These are phyloP conservation scores for Plasmodium cynomolgi DNA, from an alignment of 169 alveolate genomes.

Conservation along the genomic window DNA sequence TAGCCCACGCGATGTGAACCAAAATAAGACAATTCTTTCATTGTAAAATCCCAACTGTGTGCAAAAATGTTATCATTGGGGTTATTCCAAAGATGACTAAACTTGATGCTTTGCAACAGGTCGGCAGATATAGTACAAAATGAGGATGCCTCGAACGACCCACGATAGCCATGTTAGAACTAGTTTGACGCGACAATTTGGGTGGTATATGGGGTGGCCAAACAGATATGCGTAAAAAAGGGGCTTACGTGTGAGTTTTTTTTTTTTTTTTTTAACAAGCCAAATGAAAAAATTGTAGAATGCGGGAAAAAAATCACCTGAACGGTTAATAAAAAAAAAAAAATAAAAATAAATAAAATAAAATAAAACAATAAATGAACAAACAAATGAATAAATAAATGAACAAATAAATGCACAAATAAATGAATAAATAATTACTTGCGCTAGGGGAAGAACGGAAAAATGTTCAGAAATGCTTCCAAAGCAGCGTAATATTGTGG, in stretches of 20 bases:
- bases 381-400: neutral
- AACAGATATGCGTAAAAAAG: neutral
- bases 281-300: neutral
- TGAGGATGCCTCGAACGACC: neutral
- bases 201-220: neutral
- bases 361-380: neutral
- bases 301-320: neutral
- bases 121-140: neutral
- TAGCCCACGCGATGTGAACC: neutral
- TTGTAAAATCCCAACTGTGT: neutral
- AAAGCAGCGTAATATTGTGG: neutral
- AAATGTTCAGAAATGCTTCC: neutral
- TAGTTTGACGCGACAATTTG: neutral
- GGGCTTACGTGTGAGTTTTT: neutral
- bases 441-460: neutral
- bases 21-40: neutral
- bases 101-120: neutral
- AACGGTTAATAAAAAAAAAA: neutral
- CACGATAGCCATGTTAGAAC: neutral
- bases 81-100: neutral
- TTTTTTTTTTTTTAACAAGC: constrained; percentile 1
- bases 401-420: neutral
- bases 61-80: neutral
- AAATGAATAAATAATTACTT: neutral
- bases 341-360: neutral